A percentile compares a stretch with the other conserved stretches of the same genome.
These are phyloP conservation scores for Luffa aegyptiaca DNA, from an alignment of 306 rosid species.

Conservation along the genomic window DNA sequence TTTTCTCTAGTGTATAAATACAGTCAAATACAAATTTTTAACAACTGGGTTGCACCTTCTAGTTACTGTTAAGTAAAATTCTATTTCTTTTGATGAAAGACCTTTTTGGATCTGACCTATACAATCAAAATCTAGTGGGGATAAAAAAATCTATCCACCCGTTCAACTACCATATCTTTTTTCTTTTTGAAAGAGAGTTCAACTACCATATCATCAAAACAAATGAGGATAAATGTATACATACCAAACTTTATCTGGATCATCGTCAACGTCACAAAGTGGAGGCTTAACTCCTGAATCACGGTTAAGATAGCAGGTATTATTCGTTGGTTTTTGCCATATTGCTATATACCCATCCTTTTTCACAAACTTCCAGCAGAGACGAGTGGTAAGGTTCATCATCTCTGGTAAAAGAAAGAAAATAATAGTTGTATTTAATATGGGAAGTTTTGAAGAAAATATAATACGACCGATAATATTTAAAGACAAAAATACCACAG, in stretches of 20 bases:
- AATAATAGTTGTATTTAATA: background rate
- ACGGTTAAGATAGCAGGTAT: conserved; percentile 62
- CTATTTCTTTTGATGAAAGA: background rate
- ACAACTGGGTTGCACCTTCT: background rate
- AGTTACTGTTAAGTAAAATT: background rate
- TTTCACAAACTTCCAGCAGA: conserved; percentile 83
- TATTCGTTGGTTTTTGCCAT: conserved; percentile 74
- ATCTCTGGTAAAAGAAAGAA: conserved; percentile 49
- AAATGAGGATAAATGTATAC: background rate
- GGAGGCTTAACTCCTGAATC: conserved; percentile 72
- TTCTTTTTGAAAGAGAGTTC: too few relatives aligned
- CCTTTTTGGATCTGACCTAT: background rate
- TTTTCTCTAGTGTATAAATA: background rate
- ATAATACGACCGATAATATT: background rate
- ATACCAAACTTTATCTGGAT: conserved; percentile 87
- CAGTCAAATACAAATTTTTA: background rate
- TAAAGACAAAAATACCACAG: background rate
- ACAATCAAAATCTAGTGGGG: background rate
- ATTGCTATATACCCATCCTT: conserved; percentile 81
- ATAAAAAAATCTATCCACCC: background rate
- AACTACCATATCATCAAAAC: conserved; percentile 7
- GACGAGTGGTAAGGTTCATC: conserved; percentile 79
- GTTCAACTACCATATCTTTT: background rate
- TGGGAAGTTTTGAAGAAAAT: background rate
- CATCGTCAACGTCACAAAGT: conserved; percentile 60